phyloP scores from a whole-genome alignment of 305 asterid species.

The Salvia sclarea region DNA sequence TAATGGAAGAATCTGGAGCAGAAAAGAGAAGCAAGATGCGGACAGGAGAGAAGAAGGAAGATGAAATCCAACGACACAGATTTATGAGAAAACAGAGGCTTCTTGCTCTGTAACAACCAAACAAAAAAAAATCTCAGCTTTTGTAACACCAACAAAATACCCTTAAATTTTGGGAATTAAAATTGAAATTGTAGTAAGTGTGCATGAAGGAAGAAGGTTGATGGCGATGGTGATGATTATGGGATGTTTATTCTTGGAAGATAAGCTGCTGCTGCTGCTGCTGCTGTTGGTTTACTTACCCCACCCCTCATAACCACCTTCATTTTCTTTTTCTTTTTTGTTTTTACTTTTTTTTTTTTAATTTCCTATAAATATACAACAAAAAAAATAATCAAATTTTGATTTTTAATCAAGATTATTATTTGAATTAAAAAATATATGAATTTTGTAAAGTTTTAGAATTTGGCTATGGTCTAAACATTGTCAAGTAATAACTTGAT shows the following conservation, averaged over 20 bases:
- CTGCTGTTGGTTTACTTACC: slow-evolving; percentile 30
- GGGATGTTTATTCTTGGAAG: slow-evolving; percentile 40
- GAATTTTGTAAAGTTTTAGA: too few relatives aligned
- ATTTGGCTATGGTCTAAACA: too few relatives aligned
- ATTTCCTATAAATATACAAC: not conserved
- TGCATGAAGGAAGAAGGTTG: slow-evolving; percentile 42
- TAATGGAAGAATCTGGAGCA: slow-evolving; percentile 22
- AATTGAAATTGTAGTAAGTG: slow-evolving; percentile 19
- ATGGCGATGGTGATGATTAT: slow-evolving; percentile 31
- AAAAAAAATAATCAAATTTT: too few relatives aligned
- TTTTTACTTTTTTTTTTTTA: not conserved
- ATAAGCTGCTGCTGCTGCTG: slow-evolving; percentile 45
- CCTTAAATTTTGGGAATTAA: not conserved
- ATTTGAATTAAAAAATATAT: too few relatives aligned
- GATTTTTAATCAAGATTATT: too few relatives aligned
- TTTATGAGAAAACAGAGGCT: slow-evolving; percentile 30
- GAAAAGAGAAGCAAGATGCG: not conserved
- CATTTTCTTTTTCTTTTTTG: not conserved
- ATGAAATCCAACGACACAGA: slow-evolving; percentile 3
- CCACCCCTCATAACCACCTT: slow-evolving; percentile 40
- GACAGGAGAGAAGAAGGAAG: not conserved
- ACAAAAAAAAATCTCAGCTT: not conserved
- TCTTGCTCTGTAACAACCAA: slow-evolving; percentile 6
- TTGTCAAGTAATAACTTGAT: too few relatives aligned
- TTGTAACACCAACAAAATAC: slow-evolving; percentile 7